phyloP scores from a whole-genome alignment of 257 asterid genomes.

The Solanum clarkiae region DNA sequence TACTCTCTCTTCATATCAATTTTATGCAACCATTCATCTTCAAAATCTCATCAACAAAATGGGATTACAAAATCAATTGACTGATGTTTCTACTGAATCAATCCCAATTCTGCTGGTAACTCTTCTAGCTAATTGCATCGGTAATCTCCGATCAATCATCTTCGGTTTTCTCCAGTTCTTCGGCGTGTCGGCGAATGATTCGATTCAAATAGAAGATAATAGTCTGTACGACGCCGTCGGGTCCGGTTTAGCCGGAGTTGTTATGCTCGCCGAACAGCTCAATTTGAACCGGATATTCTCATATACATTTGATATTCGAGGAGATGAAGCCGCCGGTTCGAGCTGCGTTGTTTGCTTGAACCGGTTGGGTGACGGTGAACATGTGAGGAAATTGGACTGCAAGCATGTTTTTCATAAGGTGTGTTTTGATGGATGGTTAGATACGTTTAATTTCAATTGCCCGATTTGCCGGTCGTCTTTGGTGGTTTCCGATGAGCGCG shows the following conservation, averaged over 20 bases:
- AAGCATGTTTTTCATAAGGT: slow-evolving; percentile 71
- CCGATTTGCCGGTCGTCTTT: slow-evolving; percentile 58
- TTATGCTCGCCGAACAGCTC: slow-evolving; percentile 55
- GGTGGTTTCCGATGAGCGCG: slow-evolving; percentile 33
- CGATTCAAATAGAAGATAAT: slow-evolving; percentile 5
- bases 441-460: slow-evolving; percentile 62
- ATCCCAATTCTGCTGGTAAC: slow-evolving; percentile 31
- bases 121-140: slow-evolving; percentile 34
- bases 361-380: slow-evolving; percentile 51
- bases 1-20: neutral
- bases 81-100: slow-evolving; percentile 64
- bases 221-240: slow-evolving; percentile 40
- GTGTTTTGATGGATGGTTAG: slow-evolving; percentile 79
- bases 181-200: slow-evolving; percentile 9
- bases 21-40: too few relatives aligned
- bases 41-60: neutral
- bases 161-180: slow-evolving; percentile 12
- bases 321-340: slow-evolving; percentile 1
- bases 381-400: slow-evolving; percentile 48
- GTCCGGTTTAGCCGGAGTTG: slow-evolving; percentile 42
- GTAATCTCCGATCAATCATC: slow-evolving; percentile 35
- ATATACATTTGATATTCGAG: neutral
- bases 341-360: slow-evolving; percentile 67
- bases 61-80: slow-evolving; percentile 60
- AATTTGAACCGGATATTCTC: slow-evolving; percentile 44